Percentiles rank a stretch among this genome's conserved stretches.
Conservation (phyloP, 208 protist genomes). For the Leishmania mexicana region DNA sequence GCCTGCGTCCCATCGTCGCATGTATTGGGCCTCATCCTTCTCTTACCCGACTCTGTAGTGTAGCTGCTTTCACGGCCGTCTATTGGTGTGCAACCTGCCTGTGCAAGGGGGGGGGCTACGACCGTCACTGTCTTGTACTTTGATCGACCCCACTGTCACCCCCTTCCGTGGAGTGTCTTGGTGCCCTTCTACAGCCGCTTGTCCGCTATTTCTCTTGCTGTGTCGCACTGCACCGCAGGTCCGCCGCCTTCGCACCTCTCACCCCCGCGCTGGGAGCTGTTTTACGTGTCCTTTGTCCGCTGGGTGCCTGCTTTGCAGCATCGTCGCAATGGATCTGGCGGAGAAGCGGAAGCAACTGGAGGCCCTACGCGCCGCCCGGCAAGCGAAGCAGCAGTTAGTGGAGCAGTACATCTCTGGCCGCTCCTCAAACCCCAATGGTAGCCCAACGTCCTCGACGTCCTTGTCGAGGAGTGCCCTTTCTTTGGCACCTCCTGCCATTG, state of each 20-base stretch:
- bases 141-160: not conserved
- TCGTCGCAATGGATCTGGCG: conserved; percentile 56
- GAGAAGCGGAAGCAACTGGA: conserved; percentile 69
- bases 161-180: not conserved
- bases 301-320: no score
- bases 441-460: not conserved
- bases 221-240: not conserved
- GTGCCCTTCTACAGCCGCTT: not conserved
- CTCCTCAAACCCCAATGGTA: not conserved
- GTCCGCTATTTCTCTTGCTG: not conserved
- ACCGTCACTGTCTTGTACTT: not conserved
- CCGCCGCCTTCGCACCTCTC: no score
- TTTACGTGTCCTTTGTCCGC: no score
- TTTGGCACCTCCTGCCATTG: not conserved
- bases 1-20: not conserved
- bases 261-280: not conserved
- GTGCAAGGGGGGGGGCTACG: not conserved
- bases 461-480: not conserved
- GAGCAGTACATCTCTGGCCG: conserved; percentile 34
- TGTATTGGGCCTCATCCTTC: not conserved
- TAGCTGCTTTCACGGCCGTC: not conserved
- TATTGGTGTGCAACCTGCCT: not conserved
- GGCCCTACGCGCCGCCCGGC: conserved; percentile 54
- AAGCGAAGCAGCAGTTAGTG: conserved; percentile 58
- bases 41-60: not conserved